Evolutionary conservation across 2,329 filamentous ascomycete species (phyloP).

Genomic region (Hypoxylon sp.): DNA sequence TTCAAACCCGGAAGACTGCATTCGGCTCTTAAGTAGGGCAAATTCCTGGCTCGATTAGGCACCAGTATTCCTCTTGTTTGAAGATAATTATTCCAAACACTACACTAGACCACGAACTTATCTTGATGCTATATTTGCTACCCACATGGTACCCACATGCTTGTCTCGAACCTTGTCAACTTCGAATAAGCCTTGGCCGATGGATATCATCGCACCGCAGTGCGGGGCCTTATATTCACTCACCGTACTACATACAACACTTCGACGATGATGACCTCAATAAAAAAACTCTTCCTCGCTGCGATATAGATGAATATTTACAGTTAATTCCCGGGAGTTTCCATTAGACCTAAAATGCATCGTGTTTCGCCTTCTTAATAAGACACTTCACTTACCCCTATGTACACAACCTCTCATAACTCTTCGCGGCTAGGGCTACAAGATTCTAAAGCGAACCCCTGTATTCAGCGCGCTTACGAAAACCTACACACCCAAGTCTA

Average conservation of each 20-base stretch:
- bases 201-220: constrained; percentile 41
- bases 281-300: constrained; percentile 14
- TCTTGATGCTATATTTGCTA: constrained; percentile 30
- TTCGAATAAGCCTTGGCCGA: constrained; percentile 29
- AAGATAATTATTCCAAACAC: constrained; percentile 30
- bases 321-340: constrained; percentile 4
- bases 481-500: constrained; percentile 6
- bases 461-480: constrained; percentile 33
- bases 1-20: constrained; percentile 12
- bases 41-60: constrained; percentile 24
- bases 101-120: constrained; percentile 11
- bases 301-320: constrained; percentile 4
- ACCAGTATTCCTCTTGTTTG: constrained; percentile 11
- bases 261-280: constrained; percentile 22
- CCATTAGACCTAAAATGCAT: not conserved
- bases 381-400: constrained; percentile 2
- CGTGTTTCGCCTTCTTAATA: constrained; percentile 2
- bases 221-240: constrained; percentile 23
- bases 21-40: constrained; percentile 17
- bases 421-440: constrained; percentile 5
- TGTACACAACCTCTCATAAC: constrained; percentile 14
- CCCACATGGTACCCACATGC: constrained; percentile 27
- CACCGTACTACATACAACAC: not conserved
- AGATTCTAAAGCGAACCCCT: constrained; percentile 22
- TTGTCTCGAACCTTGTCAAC: constrained; percentile 5